phyloP scores from a whole-genome alignment of 1,139 yeast genomes.

The Dujonia santamariae region DNA sequence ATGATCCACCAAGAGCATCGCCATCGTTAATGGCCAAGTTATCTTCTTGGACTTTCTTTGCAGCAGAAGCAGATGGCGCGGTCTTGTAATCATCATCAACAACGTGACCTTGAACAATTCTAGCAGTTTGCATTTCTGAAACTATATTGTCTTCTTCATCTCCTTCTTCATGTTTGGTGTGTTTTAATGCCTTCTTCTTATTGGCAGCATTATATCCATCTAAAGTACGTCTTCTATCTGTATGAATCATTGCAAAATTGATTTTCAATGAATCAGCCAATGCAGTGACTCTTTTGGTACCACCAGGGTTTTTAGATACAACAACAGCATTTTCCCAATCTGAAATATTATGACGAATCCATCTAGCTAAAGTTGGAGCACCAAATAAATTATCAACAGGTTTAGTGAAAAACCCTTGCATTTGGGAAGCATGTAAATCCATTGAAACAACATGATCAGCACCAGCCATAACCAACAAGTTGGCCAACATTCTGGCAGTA shows the following conservation, averaged over 20 bases:
- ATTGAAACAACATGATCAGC: constrained; percentile 98
- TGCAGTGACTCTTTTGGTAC: constrained; percentile 96
- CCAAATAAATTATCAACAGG: constrained; percentile 97
- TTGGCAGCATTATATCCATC: constrained; percentile 54
- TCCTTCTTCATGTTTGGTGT: constrained; percentile 29
- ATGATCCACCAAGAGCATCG: constrained; percentile 79
- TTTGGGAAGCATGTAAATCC: constrained; percentile 98
- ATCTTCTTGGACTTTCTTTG: constrained; percentile 1
- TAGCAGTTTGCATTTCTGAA: constrained; percentile 90
- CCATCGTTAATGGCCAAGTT: constrained; percentile 20
- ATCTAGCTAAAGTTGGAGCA: constrained; percentile 92
- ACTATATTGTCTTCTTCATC: constrained; percentile 68
- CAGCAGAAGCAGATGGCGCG: constrained; percentile 13
- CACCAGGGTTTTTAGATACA: constrained; percentile 97
- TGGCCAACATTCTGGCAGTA: constrained; percentile 98
- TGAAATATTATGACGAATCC: constrained; percentile 89
- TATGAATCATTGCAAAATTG: constrained; percentile 98
- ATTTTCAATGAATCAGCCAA: constrained; percentile 93
- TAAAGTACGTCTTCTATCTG: constrained; percentile 89
- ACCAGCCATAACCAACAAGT: constrained; percentile 93
- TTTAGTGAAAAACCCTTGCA: constrained; percentile 97
- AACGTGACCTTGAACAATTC: constrained; percentile 96
- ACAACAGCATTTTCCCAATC: constrained; percentile 81
- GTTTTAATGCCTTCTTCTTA: constrained; percentile 33
- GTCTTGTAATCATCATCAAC: constrained; percentile 73